Evolutionary conservation across 192 early-diverging fungal genomes (phyloP).

Genomic region (Coemansia sp.): DNA sequence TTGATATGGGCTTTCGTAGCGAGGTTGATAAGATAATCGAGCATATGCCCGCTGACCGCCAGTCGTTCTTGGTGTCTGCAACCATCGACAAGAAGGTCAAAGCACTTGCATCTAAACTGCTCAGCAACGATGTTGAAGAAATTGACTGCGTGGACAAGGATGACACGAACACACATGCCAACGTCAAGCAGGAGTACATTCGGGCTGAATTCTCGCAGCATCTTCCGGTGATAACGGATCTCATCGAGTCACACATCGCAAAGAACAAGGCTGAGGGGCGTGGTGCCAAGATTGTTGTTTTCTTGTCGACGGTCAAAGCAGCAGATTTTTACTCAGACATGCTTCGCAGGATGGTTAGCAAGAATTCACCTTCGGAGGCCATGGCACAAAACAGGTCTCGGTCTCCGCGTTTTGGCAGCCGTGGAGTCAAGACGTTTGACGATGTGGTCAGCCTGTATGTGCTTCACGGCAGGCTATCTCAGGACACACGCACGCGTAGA

Average conservation of each 20-base stretch:
- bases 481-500: conserved; percentile 66
- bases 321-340: conserved; percentile 33
- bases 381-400: not conserved
- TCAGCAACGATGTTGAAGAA: conserved; percentile 63
- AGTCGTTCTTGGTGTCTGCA: conserved; percentile 93
- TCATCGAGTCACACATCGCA: conserved; percentile 61
- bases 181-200: conserved; percentile 77
- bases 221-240: conserved; percentile 60
- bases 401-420: not conserved
- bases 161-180: conserved; percentile 77
- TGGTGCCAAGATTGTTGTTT: conserved; percentile 85
- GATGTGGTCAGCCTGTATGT: conserved; percentile 23
- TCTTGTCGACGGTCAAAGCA: conserved; percentile 76
- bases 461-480: conserved; percentile 79
- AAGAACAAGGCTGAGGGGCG: conserved; percentile 47
- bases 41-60: conserved; percentile 64
- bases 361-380: conserved; percentile 3
- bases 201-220: conserved; percentile 64
- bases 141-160: conserved; percentile 85
- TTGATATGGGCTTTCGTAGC: conserved; percentile 92
- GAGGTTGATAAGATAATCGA: conserved; percentile 73
- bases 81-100: conserved; percentile 76
- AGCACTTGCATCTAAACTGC: conserved; percentile 62
- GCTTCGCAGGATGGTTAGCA: conserved; percentile 20
- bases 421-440: not conserved